Percentiles rank a stretch among this genome's conserved stretches.
Evolutionary conservation across 2,329 filamentous ascomycete species (phyloP).

Genomic region (Hypoxylon sp.): DNA sequence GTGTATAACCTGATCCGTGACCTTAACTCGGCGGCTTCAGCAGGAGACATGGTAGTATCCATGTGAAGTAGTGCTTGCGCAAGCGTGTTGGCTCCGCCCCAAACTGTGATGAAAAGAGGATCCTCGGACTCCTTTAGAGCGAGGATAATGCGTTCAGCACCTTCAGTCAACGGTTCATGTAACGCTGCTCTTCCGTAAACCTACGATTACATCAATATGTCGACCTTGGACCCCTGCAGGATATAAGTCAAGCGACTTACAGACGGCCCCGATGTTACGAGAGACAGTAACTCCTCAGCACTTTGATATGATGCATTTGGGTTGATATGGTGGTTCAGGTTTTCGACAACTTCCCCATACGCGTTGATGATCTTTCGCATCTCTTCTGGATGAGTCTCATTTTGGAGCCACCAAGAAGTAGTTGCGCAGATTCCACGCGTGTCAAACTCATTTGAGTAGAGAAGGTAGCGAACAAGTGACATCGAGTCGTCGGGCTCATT

Average conservation of each 20-base stretch:
- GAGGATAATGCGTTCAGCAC: constrained; percentile 17
- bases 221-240: not conserved
- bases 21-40: constrained; percentile 6
- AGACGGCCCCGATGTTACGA: constrained; percentile 12
- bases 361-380: constrained; percentile 19
- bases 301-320: constrained; percentile 6
- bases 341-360: constrained; percentile 25
- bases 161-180: constrained; percentile 13
- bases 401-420: constrained; percentile 20
- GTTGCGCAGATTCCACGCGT: constrained; percentile 13
- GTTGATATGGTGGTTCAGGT: constrained; percentile 17
- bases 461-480: constrained; percentile 22
- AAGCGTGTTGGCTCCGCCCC: constrained; percentile 25
- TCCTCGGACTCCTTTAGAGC: constrained; percentile 14
- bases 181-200: constrained; percentile 12
- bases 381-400: constrained; percentile 10
- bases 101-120: constrained; percentile 18
- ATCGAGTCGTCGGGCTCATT: constrained; percentile 30
- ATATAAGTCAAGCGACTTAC: not conserved
- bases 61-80: constrained; percentile 25
- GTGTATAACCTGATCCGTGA: constrained; percentile 19
- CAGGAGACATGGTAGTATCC: constrained; percentile 13
- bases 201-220: not conserved
- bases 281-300: constrained; percentile 2
- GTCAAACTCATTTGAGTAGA: constrained; percentile 23